Evolutionary conservation across 495 filamentous ascomycete species (phyloP), one percentile per base, ranked within the genome.

Genomic region (Friedmanniomyces simplex): DNA sequence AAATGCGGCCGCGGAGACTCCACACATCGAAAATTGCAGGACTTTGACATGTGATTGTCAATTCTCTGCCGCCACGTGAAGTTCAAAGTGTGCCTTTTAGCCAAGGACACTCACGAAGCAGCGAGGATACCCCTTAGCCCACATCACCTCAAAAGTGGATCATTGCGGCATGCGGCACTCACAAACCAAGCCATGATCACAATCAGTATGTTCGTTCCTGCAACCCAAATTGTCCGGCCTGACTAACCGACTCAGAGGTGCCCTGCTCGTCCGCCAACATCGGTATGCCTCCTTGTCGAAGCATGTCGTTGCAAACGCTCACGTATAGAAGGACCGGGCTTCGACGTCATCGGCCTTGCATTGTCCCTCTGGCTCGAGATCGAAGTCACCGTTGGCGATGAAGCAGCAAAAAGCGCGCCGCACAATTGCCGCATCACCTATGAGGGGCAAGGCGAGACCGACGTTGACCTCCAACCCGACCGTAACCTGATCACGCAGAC

Each of bases 261-360:
- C 91, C 91, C 43, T 95, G 89, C 74, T 95, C 90, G 49, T 94
- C 88, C 8, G 91, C 91, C 66, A 96, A 96, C 76, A 95, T 96
- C 67, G 91, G 83, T 75, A 63, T 30, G 52, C 10, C 37, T n/a
- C 34, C 28, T 16, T 12, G 39, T 26, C 8, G 11, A 13, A 14
- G 26, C 22, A 36, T 4, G 47, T 13, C 4, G 26, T 16, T 7
- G 42, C 41, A 16, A 1, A 22, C 26, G 22, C 26, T 54, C n/a
- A 43, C 41, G 12, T 8, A n/a, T 14, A 20, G 13, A 53, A 72
- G 72, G 85, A 43, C 93, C 93, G 28, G 93, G 93, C 16, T 98
- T 96, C 75, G 93, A 98, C 71, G 91, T 96, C 65, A 90, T 96
- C 70, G 93, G 93, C 53, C 80, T 98, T 53, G 91, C 91, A 1